Conservation (phyloP, 176 grass and related monocot genomes). For the Carex scoparia region DNA sequence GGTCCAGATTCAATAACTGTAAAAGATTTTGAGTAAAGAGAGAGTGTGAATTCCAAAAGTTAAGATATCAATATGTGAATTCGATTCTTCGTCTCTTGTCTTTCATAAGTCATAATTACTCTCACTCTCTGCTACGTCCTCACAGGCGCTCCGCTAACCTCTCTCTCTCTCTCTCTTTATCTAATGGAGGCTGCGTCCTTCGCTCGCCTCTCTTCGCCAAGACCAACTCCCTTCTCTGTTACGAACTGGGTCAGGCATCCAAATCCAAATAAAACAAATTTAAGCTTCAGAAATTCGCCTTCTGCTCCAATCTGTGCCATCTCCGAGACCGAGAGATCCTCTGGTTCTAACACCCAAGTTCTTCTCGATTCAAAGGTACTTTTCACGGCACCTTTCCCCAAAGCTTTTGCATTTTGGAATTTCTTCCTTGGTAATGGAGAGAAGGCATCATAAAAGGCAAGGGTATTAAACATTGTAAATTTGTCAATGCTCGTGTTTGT, state of each 20-base stretch:
- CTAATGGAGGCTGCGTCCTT: constrained; percentile 4
- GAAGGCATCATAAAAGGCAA: neutral
- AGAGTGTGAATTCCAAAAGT: no score
- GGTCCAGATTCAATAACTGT: no score
- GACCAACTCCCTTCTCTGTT: neutral
- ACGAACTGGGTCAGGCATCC: neutral
- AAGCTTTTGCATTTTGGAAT: neutral
- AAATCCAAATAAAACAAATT: neutral
- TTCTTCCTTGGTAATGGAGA: neutral
- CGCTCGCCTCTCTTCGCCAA: constrained; percentile 2
- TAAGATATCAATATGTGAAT: no score
- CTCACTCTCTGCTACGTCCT: neutral
- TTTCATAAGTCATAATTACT: neutral
- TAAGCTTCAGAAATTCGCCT: neutral
- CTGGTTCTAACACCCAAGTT: neutral
- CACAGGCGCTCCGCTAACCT: no score
- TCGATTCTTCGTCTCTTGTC: neutral
- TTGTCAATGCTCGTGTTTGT: neutral
- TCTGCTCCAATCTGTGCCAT: neutral
- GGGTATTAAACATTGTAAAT: neutral
- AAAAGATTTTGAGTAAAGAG: no score
- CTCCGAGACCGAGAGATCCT: neutral
- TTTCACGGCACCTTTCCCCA: neutral
- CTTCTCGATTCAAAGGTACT: constrained; percentile 12
- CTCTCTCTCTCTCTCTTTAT: neutral